A percentile compares a stretch with the other conserved stretches of the same genome.
Evolutionary conservation across 1,284 basidiomycete species (phyloP).

Genomic region (Ustilago shanxiensis): DNA sequence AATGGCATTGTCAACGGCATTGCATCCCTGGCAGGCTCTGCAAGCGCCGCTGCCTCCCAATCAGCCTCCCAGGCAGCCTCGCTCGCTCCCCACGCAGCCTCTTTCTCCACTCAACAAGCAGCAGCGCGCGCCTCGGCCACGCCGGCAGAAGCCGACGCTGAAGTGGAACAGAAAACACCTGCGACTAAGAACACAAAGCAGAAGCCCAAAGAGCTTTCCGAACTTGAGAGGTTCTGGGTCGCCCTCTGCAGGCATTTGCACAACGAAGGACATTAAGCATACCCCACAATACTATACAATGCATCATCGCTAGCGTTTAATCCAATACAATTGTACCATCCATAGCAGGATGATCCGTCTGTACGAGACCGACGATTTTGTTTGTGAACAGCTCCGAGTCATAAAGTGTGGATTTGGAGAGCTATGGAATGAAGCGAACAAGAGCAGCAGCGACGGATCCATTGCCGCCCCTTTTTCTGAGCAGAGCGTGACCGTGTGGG

Average conservation of each 20-base stretch:
- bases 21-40: neutral
- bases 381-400: too few relatives aligned
- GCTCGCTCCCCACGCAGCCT: slow-evolving; percentile 6
- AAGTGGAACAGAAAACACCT: neutral
- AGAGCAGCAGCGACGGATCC: too few relatives aligned
- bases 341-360: neutral
- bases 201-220: slow-evolving; percentile 18
- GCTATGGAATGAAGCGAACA: too few relatives aligned
- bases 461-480: too few relatives aligned
- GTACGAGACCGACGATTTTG: neutral
- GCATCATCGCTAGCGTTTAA: neutral
- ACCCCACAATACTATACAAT: neutral
- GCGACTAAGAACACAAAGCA: neutral
- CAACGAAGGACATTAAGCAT: slow-evolving; percentile 50
- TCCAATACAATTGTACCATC: neutral
- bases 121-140: slow-evolving; percentile 1
- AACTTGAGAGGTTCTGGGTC: slow-evolving; percentile 66
- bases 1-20: neutral
- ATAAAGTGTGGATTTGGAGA: too few relatives aligned
- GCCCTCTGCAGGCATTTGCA: slow-evolving; percentile 66
- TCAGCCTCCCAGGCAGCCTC: neutral
- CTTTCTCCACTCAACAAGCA: slow-evolving; percentile 24
- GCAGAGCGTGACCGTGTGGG: too few relatives aligned
- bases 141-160: neutral
- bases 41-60: neutral